Percentiles rank a stretch among this genome's conserved stretches.
phyloP scores from a whole-genome alignment of 352 stramenopile genomes.

The Phytophthora pluvialis region DNA sequence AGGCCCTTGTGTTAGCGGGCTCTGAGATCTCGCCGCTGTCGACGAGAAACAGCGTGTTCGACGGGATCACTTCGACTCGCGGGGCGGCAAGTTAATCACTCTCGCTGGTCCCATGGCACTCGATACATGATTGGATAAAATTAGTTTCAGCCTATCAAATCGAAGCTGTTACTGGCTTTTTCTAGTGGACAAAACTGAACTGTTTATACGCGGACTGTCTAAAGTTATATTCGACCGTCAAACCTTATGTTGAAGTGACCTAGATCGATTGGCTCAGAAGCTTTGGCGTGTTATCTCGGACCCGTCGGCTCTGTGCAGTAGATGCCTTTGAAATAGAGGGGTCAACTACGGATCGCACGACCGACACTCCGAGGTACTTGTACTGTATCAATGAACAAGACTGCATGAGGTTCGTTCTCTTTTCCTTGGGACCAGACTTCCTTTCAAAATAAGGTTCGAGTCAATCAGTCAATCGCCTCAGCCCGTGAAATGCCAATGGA shows the following conservation, averaged over 20 bases:
- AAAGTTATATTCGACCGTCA: no score
- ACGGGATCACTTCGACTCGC: neutral
- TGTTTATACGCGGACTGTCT: no score
- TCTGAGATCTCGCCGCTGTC: neutral
- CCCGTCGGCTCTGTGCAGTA: no score
- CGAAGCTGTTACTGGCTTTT: no score
- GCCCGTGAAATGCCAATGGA: no score
- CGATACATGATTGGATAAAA: constrained; percentile 1
- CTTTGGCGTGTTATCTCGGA: no score
- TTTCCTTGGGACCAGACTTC: no score
- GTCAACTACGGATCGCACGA: neutral
- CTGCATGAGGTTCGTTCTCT: no score
- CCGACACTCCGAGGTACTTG: neutral
- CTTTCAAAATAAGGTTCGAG: no score
- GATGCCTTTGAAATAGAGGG: no score
- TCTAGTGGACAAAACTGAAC: neutral
- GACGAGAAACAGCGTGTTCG: constrained; percentile 3
- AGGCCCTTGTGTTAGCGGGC: neutral
- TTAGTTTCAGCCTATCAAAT: neutral
- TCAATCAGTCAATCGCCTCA: no score
- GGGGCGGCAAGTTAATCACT: neutral
- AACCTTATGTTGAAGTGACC: neutral
- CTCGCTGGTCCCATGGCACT: neutral
- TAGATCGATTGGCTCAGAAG: neutral
- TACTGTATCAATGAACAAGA: no score